phyloP scores from a whole-genome alignment of 2,329 filamentous ascomycete species.

The Hortaea werneckii region DNA sequence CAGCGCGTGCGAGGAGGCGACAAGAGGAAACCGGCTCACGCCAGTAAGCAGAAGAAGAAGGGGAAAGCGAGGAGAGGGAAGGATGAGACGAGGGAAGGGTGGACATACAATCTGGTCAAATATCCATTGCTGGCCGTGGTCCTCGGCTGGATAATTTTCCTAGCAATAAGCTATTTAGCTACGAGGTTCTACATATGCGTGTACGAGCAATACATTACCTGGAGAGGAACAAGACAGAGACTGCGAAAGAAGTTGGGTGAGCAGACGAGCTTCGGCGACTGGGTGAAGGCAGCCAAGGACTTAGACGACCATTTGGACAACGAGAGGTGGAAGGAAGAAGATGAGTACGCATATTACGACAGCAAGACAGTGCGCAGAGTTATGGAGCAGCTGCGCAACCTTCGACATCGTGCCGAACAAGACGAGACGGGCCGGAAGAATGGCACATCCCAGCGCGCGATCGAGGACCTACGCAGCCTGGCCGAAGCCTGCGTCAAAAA shows the following conservation, averaged over 20 bases:
- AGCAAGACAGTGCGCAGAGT: constrained; percentile 71
- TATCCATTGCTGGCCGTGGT: constrained; percentile 82
- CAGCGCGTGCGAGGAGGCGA: constrained; percentile 49
- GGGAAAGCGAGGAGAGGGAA: constrained; percentile 42
- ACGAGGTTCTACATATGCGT: constrained; percentile 83
- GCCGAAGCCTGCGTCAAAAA: constrained; percentile 91
- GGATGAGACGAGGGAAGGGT: constrained; percentile 91
- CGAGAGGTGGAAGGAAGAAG: constrained; percentile 66
- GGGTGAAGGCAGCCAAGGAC: constrained; percentile 68
- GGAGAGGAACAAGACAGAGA: constrained; percentile 67
- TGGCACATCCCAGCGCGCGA: constrained; percentile 36
- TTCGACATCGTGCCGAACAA: constrained; percentile 43
- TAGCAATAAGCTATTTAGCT: constrained; percentile 64
- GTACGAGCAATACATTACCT: constrained; percentile 86
- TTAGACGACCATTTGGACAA: constrained; percentile 76
- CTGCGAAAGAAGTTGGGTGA: constrained; percentile 61
- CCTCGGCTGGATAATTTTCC: constrained; percentile 65
- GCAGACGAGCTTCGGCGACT: constrained; percentile 69
- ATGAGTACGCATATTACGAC: constrained; percentile 72
- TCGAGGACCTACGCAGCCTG: constrained; percentile 67
- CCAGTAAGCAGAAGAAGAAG: constrained; percentile 25
- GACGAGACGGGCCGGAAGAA: constrained; percentile 42
- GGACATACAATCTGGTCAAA: constrained; percentile 79
- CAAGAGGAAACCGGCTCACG: constrained; percentile 20
- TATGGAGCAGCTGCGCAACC: constrained; percentile 60